These are phyloP conservation scores for Botryosphaeria agaves DNA, from an alignment of 2,329 filamentous ascomycete genomes.

Conservation along the genomic window DNA sequence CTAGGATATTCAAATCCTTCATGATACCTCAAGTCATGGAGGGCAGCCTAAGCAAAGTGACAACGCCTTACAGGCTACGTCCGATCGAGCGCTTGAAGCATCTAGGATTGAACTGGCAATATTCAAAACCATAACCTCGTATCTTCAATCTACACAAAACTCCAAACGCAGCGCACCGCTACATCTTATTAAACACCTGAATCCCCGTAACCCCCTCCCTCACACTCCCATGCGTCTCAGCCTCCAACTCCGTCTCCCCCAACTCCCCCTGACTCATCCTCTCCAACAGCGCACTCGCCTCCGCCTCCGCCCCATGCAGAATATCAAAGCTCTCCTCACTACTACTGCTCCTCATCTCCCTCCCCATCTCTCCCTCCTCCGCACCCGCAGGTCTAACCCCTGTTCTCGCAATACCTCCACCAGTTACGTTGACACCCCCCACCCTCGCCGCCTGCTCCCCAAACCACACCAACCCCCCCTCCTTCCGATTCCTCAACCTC, in stretches of 20 bases:
- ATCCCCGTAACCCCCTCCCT: slow-evolving; percentile 11
- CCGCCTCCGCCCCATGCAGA: slow-evolving; percentile 26
- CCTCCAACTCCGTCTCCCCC: slow-evolving; percentile 7
- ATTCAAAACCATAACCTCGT: too few relatives aligned
- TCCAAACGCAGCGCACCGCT: background rate
- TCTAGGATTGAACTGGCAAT: too few relatives aligned
- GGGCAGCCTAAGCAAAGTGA: too few relatives aligned
- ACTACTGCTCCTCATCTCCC: slow-evolving; percentile 12
- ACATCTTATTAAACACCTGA: slow-evolving; percentile 21
- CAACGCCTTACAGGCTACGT: too few relatives aligned
- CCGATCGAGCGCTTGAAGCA: too few relatives aligned
- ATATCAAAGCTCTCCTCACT: slow-evolving; percentile 26
- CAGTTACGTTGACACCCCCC: too few relatives aligned
- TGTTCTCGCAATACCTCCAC: too few relatives aligned
- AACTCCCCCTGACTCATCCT: slow-evolving; percentile 8
- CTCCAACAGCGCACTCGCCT: slow-evolving; percentile 12
- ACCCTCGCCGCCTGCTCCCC: slow-evolving; percentile 6
- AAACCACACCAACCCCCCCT: slow-evolving; percentile 25
- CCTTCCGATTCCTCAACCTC: slow-evolving; percentile 15
- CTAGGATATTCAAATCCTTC: too few relatives aligned
- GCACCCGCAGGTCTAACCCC: too few relatives aligned
- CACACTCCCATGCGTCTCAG: slow-evolving; percentile 9
- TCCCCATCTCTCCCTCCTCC: slow-evolving; percentile 12
- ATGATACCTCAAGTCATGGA: too few relatives aligned
- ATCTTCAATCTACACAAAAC: too few relatives aligned